Conservation (phyloP, 2,329 filamentous ascomycete species). For the Ceratocystis papillata region DNA sequence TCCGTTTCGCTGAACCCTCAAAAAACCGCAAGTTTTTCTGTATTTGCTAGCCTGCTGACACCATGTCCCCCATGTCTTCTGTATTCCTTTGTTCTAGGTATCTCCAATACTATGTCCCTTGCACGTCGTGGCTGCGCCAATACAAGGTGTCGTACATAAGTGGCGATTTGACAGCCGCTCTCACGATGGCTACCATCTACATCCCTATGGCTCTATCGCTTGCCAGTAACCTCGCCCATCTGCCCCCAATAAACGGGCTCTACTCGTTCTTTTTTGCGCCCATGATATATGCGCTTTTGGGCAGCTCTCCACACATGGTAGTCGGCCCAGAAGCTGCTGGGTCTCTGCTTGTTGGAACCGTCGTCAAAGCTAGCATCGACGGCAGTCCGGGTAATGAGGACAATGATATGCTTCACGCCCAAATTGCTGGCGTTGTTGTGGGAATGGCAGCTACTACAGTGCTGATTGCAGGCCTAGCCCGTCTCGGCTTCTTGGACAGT, state of each 20-base stretch:
- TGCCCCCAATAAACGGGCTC: conserved; percentile 85
- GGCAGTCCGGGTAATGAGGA: conserved; percentile 52
- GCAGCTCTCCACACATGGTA: conserved; percentile 85
- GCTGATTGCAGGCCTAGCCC: conserved; percentile 70
- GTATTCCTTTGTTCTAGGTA: conserved; percentile 47
- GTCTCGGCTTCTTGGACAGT: conserved; percentile 86
- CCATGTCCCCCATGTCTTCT: not conserved
- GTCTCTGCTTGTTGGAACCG: conserved; percentile 77
- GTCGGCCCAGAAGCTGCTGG: conserved; percentile 92
- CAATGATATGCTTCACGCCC: conserved; percentile 57
- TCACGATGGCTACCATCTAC: conserved; percentile 98
- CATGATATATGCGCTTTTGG: conserved; percentile 78
- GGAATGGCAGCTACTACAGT: conserved; percentile 82
- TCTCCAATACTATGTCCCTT: conserved; percentile 83
- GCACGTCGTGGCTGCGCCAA: conserved; percentile 79
- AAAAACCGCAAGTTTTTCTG: no score
- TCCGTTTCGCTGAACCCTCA: no score
- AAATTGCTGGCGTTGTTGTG: conserved; percentile 78
- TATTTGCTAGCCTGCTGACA: not conserved
- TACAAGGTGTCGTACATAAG: conserved; percentile 73
- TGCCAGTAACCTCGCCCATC: conserved; percentile 81
- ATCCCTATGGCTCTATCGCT: conserved; percentile 94
- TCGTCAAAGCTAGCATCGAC: conserved; percentile 68
- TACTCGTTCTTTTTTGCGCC: conserved; percentile 93
- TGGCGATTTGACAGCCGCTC: conserved; percentile 75